These are phyloP conservation scores for Lactarius deliciosus DNA, from an alignment of 768 basidiomycete species.

Conservation along the genomic window DNA sequence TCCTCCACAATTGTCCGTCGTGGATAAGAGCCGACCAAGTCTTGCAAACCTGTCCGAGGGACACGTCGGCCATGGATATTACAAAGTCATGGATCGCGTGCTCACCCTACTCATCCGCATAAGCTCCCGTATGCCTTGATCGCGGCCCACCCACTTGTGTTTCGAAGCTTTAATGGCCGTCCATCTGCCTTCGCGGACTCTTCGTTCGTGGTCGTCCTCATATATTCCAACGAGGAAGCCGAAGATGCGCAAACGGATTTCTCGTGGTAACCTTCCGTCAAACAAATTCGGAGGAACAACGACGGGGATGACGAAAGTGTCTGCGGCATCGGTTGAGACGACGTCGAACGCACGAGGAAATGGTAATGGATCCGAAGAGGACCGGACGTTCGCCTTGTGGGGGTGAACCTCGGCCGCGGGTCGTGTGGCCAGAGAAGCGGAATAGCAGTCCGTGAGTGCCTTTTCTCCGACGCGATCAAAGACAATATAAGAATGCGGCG, in stretches of 20 bases:
- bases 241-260: conserved; percentile 65
- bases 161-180: conserved; percentile 59
- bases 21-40: conserved; percentile 72
- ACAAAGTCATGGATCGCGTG: conserved; percentile 26
- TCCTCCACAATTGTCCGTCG: conserved; percentile 85
- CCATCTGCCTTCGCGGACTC: conserved; percentile 52
- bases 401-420: conserved; percentile 29
- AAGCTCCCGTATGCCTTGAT: conserved; percentile 73
- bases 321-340: conserved; percentile 49
- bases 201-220: conserved; percentile 54
- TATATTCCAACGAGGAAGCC: conserved; percentile 54
- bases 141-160: conserved; percentile 72
- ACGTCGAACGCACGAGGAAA: conserved; percentile 48
- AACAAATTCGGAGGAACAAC: conserved; percentile 55
- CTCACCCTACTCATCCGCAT: conserved; percentile 78
- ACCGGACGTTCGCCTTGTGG: conserved; percentile 53
- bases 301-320: conserved; percentile 49
- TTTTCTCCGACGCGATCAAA: conserved; percentile 18
- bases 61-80: conserved; percentile 10
- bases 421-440: conserved; percentile 27
- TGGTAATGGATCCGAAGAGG: conserved; percentile 65
- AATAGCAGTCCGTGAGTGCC: conserved; percentile 20
- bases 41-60: conserved; percentile 62
- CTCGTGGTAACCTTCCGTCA: conserved; percentile 67
- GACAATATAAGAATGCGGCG: conserved; percentile 20